Evolutionary conservation across 2,329 filamentous ascomycete species (phyloP), one percentile per base, ranked within the genome.

Genomic region (Pyrenochaeta sp.): DNA sequence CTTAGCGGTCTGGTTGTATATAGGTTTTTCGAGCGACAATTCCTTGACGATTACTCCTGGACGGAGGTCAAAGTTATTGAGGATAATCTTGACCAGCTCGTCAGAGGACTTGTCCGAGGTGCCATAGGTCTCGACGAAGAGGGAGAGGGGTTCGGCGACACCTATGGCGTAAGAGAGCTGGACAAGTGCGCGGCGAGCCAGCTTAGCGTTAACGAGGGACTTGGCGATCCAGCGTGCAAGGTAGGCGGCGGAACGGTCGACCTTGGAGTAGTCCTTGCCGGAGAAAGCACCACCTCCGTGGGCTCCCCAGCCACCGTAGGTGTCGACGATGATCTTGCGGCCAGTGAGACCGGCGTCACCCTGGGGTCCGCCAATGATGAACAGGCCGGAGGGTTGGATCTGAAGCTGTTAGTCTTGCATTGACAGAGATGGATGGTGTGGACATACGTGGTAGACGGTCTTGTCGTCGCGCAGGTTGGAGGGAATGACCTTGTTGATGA

Each of bases 221-320:
- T 99, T 99, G 84, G 95, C 95, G 81, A 99, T 93, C 95, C 95
- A 99, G 80, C 95, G 93, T 72, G 88, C 93, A 72, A 98, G 89
- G 85, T 99, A 99, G 77, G 95, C 95, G 69, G 95, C 95, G 52
- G 95, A 98, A 75, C 95, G 92, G 80, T 99, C 95, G 83, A 99
- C 95, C 89, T 99, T 99, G 88, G 93, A 97, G 89, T 97, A 99
- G 82, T 99, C 95, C 90, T 99, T 99, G 77, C 95, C 95, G 76
- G 95, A 98, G 91, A 99, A 99, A 81, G 95, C 95, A 90, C 95
- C 95, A 86, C 95, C 95, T 87, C 95, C 95, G 87, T 99, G 95
- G 74, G 95, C 95, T 85, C 95, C 95, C 95, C 95, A 98, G 77
- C 95, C 95, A 86, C 95, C 95, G 85, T 99, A 99, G 81, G 95